phyloP scores from a whole-genome alignment of 2,329 filamentous ascomycete species.

The Fragosphaeria purpurea region DNA sequence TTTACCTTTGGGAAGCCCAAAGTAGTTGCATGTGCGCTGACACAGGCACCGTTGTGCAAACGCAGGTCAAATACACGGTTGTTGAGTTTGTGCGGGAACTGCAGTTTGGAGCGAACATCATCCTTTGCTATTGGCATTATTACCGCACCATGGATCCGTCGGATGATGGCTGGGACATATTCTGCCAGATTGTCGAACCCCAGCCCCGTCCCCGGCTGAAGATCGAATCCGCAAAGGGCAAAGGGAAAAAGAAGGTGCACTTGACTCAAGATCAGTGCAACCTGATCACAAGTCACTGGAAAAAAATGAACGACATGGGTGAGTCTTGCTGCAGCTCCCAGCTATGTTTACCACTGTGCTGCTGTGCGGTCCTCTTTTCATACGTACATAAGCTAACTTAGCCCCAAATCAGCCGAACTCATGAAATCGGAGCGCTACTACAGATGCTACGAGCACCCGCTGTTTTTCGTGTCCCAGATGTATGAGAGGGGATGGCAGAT shows the following conservation, averaged over 20 bases:
- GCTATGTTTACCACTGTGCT: no score
- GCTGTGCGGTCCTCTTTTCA: neutral
- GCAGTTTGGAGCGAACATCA: conserved; percentile 34
- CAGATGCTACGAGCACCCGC: conserved; percentile 26
- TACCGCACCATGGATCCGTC: conserved; percentile 29
- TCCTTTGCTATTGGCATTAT: conserved; percentile 42
- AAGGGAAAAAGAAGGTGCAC: conserved; percentile 17
- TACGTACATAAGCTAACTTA: neutral
- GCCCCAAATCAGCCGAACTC: neutral
- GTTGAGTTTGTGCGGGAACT: conserved; percentile 31
- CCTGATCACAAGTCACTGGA: conserved; percentile 23
- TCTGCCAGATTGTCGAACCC: conserved; percentile 10
- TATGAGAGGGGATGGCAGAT: conserved; percentile 30
- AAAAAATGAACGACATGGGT: conserved; percentile 15
- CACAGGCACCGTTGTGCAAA: neutral
- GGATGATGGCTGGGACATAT: conserved; percentile 19
- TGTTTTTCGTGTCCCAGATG: conserved; percentile 37
- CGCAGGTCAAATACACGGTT: conserved; percentile 28
- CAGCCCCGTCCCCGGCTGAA: conserved; percentile 1
- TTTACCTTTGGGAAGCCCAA: neutral
- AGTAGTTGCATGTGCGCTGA: no score
- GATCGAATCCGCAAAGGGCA: conserved; percentile 17
- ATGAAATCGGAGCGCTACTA: conserved; percentile 3
- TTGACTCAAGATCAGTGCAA: conserved; percentile 20
- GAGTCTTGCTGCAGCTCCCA: neutral